phyloP scores from a whole-genome alignment of 257 asterid genomes.

The Jacaranda copaia region DNA sequence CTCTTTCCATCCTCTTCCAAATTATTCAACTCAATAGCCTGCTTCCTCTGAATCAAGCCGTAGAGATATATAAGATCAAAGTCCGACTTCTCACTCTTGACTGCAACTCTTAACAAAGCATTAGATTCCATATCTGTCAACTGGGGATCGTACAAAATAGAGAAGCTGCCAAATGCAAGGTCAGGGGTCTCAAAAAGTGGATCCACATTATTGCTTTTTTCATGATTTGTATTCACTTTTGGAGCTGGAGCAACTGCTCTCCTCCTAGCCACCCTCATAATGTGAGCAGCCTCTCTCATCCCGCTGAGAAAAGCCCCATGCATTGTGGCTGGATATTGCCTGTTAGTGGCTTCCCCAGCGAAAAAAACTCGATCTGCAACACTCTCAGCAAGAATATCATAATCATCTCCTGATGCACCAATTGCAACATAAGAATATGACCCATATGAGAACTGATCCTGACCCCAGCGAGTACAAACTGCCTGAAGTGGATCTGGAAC shows the following conservation, averaged over 20 bases:
- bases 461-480: constrained; percentile 98
- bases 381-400: constrained; percentile 88
- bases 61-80: constrained; percentile 52
- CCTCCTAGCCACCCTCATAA: constrained; percentile 72
- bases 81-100: constrained; percentile 49
- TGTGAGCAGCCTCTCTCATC: constrained; percentile 97
- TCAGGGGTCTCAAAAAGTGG: constrained; percentile 69
- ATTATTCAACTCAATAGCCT: constrained; percentile 64
- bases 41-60: constrained; percentile 63
- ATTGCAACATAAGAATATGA: constrained; percentile 95
- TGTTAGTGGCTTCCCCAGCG: constrained; percentile 99
- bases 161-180: constrained; percentile 72
- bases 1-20: constrained; percentile 72
- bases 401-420: constrained; percentile 97
- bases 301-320: constrained; percentile 99
- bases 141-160: constrained; percentile 65
- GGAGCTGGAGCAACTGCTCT: constrained; percentile 41
- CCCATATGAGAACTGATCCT: constrained; percentile 87
- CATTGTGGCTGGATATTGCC: constrained; percentile 98
- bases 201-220: constrained; percentile 51
- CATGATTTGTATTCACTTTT: constrained; percentile 37
- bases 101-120: constrained; percentile 64
- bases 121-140: constrained; percentile 57
- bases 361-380: constrained; percentile 83
- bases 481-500: constrained; percentile 96